Base-by-base conservation (phyloP, 2,329 filamentous ascomycete genomes). In the Diplodia corticola region DNA sequence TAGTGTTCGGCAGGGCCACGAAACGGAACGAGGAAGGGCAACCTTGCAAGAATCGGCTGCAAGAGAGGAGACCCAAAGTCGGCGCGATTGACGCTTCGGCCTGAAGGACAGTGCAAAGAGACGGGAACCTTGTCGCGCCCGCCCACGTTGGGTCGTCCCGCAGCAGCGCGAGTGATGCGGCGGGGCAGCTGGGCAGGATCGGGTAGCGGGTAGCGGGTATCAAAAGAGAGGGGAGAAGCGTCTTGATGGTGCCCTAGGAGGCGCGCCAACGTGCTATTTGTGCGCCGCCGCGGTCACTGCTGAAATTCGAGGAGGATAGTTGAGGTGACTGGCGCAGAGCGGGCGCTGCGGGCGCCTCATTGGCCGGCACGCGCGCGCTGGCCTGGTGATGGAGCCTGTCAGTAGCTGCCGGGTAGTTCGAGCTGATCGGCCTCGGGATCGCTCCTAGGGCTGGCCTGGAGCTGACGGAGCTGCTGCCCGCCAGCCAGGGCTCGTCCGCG, bases 371-470 rank as follows among this genome's bases (percentile, higher is more conserved):
- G 40, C 49, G 61, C 35, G 61, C 61, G 48, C 48, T 51, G 49
- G 48, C 48, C 35, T 35, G 35, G 48, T 54, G 61, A 54, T 44
- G 49, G 26, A 40, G 44, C 44, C 60, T 53, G 33, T 48, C 26
- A 51, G 60, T 63, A 53, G 60, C 61, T 54, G 61, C 49, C 61
- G 63, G 54, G 63, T 22, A 60, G 64, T 37, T 48, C 24, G 64
- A 60, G 64, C 54, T 66, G 64, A 66, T 66, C 67, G 69, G 50
- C 70, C 33, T 69, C 69, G 69, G 71, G 69, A 73, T 61, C 67
- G 67, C 69, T 69, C 69, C 69, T 70, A 72, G 72, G 71, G 73
- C 70, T 69, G 69, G 69, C 68, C 72, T 71, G 71, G 72, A 71
- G 69, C 70, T 64, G 65, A 26, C 61, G 48, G 49, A 33, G 50